These are phyloP conservation scores for Vitis labrusca DNA, from an alignment of 164 flowering plant genomes.

Conservation along the genomic window DNA sequence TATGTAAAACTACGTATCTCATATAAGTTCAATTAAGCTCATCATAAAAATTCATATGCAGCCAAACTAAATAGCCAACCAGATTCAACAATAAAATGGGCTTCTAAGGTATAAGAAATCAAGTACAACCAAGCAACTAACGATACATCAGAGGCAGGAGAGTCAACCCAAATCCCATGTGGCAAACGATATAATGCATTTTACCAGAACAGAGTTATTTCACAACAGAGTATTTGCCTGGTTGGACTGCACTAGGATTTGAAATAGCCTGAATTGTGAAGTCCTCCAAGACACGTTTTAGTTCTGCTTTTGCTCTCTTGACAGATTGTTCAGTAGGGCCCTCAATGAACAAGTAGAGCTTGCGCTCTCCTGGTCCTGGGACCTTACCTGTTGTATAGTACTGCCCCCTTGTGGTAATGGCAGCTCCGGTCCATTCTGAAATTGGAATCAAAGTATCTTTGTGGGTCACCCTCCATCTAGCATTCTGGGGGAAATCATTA, in stretches of 20 bases:
- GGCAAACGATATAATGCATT: no score
- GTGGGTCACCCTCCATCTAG: conserved; percentile 99
- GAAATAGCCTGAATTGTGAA: conserved; percentile 62
- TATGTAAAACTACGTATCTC: no score
- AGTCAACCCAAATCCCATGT: no score
- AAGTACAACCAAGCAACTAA: no score
- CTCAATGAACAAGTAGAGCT: conserved; percentile 92
- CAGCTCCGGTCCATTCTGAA: conserved; percentile 98
- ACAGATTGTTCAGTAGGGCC: conserved; percentile 90
- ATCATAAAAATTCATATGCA: no score
- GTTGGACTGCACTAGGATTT: conserved; percentile 80
- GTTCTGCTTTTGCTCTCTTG: conserved; percentile 81
- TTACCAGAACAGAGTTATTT: no score
- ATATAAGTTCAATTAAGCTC: no score
- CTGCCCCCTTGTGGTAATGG: conserved; percentile 96
- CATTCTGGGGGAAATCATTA: conserved; percentile 96
- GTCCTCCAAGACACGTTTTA: conserved; percentile 88
- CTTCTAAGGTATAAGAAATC: no score
- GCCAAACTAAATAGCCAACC: no score
- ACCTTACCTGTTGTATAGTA: conserved; percentile 69
- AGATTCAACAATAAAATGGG: no score
- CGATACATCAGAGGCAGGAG: no score
- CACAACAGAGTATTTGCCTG: conserved; percentile 81
- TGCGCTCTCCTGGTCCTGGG: conserved; percentile 81
- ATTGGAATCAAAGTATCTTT: conserved; percentile 97